Conservation (phyloP, 768 basidiomycete genomes). For the Boletus fagicola region DNA sequence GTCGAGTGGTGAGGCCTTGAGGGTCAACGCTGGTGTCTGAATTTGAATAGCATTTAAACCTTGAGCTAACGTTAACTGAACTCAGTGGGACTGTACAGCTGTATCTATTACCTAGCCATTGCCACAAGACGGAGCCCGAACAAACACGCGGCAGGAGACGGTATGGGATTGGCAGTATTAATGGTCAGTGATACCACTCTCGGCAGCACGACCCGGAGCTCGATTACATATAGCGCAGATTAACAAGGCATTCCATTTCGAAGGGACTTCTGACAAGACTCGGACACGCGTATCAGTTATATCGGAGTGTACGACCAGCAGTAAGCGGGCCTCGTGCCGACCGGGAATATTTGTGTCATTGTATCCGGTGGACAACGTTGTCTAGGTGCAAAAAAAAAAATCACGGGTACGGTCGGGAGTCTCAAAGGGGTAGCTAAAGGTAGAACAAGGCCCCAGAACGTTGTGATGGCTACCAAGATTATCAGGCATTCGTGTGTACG, state of each 20-base stretch:
- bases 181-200: neutral
- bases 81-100: too few relatives aligned
- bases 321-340: conserved; percentile 21
- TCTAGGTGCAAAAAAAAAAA: conserved; percentile 11
- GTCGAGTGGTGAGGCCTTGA: neutral
- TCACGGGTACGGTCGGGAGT: neutral
- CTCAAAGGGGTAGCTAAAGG: conserved; percentile 19
- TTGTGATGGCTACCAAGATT: conserved; percentile 30
- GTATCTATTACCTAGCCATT: neutral
- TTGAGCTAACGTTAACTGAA: conserved; percentile 8
- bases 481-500: conserved; percentile 10
- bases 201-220: conserved; percentile 8
- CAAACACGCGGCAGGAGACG: conserved; percentile 5
- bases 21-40: neutral
- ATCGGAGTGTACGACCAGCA: conserved; percentile 1
- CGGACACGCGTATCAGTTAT: conserved; percentile 22
- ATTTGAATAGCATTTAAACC: neutral
- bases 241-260: conserved; percentile 25
- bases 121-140: neutral
- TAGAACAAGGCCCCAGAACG: conserved; percentile 31
- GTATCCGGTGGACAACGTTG: conserved; percentile 19
- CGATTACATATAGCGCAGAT: conserved; percentile 9
- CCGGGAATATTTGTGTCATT: conserved; percentile 17
- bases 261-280: conserved; percentile 22
- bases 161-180: neutral